Percentiles rank a stretch among this genome's conserved stretches.
phyloP scores from a whole-genome alignment of 306 rosid genomes.

The Cucurbita ficifolia region DNA sequence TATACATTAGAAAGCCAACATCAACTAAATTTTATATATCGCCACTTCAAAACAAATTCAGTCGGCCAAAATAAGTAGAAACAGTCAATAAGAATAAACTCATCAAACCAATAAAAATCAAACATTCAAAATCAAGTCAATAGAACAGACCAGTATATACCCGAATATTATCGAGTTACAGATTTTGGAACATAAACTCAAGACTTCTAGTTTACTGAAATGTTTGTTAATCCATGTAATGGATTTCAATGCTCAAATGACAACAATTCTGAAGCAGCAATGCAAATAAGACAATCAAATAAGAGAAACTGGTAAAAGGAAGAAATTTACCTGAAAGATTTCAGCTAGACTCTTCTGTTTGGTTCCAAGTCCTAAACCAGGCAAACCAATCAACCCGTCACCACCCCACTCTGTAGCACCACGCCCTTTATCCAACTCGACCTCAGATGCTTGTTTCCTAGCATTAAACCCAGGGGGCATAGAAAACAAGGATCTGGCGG shows the following conservation, averaged over 20 bases:
- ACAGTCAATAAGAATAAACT: background rate
- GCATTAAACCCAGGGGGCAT: slow-evolving; percentile 65
- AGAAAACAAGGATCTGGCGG: slow-evolving; percentile 36
- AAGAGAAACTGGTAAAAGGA: background rate
- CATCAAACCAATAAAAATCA: background rate
- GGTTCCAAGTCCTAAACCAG: slow-evolving; percentile 68
- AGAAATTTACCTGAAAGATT: slow-evolving; percentile 67
- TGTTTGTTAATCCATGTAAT: background rate
- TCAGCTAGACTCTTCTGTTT: slow-evolving; percentile 83
- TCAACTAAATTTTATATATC: background rate
- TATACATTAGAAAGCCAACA: background rate
- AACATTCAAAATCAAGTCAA: background rate
- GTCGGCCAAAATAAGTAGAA: background rate
- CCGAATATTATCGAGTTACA: background rate
- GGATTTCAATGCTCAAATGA: background rate
- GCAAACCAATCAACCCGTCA: slow-evolving; percentile 75
- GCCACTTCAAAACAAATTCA: background rate
- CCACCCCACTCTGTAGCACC: slow-evolving; percentile 72
- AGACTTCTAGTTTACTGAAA: background rate
- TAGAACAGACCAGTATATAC: background rate
- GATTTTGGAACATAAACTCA: background rate
- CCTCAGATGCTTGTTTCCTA: slow-evolving; percentile 43
- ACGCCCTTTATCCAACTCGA: slow-evolving; percentile 35
- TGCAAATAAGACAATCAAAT: background rate
- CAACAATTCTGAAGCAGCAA: background rate